Evolutionary conservation across 768 basidiomycete genomes (phyloP).

Genomic region (Podaxis rugospora): DNA sequence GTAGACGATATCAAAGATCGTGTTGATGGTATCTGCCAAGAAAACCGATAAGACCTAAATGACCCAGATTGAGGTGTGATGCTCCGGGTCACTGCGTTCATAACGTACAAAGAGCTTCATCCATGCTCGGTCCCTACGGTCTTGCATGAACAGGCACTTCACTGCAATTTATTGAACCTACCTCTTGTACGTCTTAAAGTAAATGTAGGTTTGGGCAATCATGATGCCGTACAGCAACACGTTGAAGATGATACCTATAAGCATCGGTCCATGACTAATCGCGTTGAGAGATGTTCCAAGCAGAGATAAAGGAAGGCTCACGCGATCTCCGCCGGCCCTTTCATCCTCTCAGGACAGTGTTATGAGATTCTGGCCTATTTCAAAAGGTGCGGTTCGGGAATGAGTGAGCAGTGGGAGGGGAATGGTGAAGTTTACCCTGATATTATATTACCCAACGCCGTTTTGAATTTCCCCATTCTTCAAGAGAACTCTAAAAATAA

Average conservation of each 20-base stretch:
- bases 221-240: conserved; percentile 16
- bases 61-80: conserved; percentile 25
- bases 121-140: conserved; percentile 36
- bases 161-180: not conserved
- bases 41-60: conserved; percentile 26
- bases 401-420: not conserved
- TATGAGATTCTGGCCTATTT: not conserved
- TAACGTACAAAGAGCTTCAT: conserved; percentile 40
- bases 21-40: conserved; percentile 44
- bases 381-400: not conserved
- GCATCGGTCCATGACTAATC: conserved; percentile 15
- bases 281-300: not conserved
- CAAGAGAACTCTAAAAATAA: too few species aligned
- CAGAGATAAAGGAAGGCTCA: not conserved
- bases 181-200: conserved; percentile 15
- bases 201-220: conserved; percentile 14
- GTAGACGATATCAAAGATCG: conserved; percentile 38
- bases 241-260: conserved; percentile 15
- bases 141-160: not conserved
- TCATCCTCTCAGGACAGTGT: conserved; percentile 1
- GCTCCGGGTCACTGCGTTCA: not conserved
- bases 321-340: conserved; percentile 12
- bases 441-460: too few species aligned
- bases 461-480: too few species aligned
- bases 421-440: not conserved